Evolutionary conservation across 2,329 filamentous ascomycete genomes (phyloP).

Genomic region (Helicocarpus griseus): DNA sequence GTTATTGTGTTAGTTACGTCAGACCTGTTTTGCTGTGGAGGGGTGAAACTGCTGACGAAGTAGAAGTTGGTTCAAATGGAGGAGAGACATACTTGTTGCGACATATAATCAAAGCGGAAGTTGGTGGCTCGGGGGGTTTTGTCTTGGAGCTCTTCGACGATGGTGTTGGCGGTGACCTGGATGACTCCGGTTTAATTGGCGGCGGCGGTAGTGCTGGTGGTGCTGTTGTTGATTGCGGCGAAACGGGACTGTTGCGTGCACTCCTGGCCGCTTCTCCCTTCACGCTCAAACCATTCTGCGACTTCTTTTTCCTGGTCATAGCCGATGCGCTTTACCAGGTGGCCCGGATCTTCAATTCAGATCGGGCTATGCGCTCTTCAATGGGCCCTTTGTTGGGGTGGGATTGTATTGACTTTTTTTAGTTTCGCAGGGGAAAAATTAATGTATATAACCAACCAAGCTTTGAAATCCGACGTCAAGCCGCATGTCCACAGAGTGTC

Average conservation of each 20-base stretch:
- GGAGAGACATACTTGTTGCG: conserved; percentile 51
- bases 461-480: not conserved
- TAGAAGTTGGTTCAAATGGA: not conserved
- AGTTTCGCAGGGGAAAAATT: not conserved
- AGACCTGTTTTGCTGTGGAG: too few relatives aligned
- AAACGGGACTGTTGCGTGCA: conserved; percentile 1
- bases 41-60: too few relatives aligned
- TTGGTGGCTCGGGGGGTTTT: conserved; percentile 21
- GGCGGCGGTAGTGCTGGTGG: conserved; percentile 5
- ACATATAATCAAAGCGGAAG: conserved; percentile 50
- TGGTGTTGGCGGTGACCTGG: conserved; percentile 8
- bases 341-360: not conserved
- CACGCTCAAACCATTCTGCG: conserved; percentile 8
- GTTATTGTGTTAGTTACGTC: not conserved
- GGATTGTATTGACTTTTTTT: not conserved
- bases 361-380: not conserved
- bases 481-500: not conserved
- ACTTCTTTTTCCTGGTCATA: conserved; percentile 15
- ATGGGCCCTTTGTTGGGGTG: not conserved
- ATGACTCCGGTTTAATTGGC: not conserved
- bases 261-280: conserved; percentile 1
- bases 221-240: not conserved
- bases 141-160: conserved; percentile 3
- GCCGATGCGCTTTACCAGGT: not conserved
- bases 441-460: not conserved